phyloP scores from a whole-genome alignment of 805 yeast genomes.

The Suhomyces vadensis region DNA sequence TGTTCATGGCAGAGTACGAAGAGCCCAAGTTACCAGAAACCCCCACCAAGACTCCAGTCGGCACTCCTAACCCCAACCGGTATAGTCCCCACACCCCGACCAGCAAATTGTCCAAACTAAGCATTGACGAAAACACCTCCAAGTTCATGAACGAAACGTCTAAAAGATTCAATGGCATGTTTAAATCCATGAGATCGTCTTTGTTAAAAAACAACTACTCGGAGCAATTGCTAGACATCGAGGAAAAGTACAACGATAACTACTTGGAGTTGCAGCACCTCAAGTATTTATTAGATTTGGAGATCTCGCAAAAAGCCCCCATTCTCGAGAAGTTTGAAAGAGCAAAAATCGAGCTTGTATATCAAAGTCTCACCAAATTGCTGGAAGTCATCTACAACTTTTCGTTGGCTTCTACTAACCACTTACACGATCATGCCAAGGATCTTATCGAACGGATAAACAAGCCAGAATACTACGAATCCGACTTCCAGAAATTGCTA shows the following conservation, averaged over 20 bases:
- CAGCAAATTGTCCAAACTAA: neutral
- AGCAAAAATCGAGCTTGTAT: constrained; percentile 33
- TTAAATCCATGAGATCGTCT: constrained; percentile 33
- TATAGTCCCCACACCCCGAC: neutral
- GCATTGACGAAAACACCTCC: constrained; percentile 5
- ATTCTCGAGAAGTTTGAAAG: constrained; percentile 37
- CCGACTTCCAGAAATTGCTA: constrained; percentile 27
- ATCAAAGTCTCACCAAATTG: constrained; percentile 32
- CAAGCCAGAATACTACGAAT: constrained; percentile 19
- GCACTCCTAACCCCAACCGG: neutral
- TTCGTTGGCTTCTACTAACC: constrained; percentile 25
- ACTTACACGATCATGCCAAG: constrained; percentile 25
- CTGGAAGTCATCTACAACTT: constrained; percentile 34
- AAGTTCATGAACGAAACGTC: constrained; percentile 23
- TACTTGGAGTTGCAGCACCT: constrained; percentile 34
- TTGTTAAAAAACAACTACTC: constrained; percentile 31
- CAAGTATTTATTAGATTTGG: constrained; percentile 32
- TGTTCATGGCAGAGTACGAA: constrained; percentile 17
- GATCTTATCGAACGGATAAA: constrained; percentile 21
- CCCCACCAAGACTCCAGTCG: neutral
- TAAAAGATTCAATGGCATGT: constrained; percentile 22
- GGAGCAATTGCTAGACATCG: constrained; percentile 29
- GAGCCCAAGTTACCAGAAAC: neutral
- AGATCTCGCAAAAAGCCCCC: constrained; percentile 22
- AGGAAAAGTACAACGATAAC: constrained; percentile 33